Base-by-base conservation (phyloP, 2,329 filamentous ascomycete genomes). In the Ophiobolus disseminans region DNA sequence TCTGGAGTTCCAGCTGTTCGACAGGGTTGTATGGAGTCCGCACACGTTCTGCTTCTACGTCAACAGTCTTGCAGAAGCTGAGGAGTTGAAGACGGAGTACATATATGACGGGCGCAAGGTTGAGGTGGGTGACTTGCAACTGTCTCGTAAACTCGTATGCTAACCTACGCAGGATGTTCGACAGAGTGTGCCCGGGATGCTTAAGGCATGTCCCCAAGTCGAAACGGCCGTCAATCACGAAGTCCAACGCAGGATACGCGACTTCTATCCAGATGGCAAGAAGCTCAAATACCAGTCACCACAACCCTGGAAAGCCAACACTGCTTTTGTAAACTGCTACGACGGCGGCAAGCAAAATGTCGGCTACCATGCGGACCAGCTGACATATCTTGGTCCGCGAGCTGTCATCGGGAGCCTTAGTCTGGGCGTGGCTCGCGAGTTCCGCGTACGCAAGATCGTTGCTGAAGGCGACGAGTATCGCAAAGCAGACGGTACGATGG, bases 251-350 rank as follows among this genome's bases (percentile, higher is more conserved):
- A 86, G 91, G 6, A 94, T 93, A 51, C 76, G 76, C 38, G 80
- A 82, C 3, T 81, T 81, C 45, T 90, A 94, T 51, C 87, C 88
- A 0, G 77, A 76, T 14, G 85, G 86, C 10, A 80, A 83, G 69
- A 96, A 93, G 70, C 81, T 97, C 21, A 86, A 81, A 59, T 86
- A 89, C 60, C 92, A 97, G 65, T 88, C 87, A 0, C 82, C 90
- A 0, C 73, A 82, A 0, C 74, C 80, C 0, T 97, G 93, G 92
- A 77, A 78, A 7, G 90, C 93, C 8, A 97, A 97, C 66, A 90
- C 91, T 0, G 91, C 92, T 0, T 93, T 97, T 65, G 92, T 96
- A 13, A 99, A 99, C 71, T 96, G 91, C 76, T 99, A 99, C 71
- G 80, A 87, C 61, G 92, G 92, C 0, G 87, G 85, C 0, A 80